Evolutionary conservation across 495 filamentous ascomycete genomes (phyloP).

Genomic region (Aspergillus baeticus): DNA sequence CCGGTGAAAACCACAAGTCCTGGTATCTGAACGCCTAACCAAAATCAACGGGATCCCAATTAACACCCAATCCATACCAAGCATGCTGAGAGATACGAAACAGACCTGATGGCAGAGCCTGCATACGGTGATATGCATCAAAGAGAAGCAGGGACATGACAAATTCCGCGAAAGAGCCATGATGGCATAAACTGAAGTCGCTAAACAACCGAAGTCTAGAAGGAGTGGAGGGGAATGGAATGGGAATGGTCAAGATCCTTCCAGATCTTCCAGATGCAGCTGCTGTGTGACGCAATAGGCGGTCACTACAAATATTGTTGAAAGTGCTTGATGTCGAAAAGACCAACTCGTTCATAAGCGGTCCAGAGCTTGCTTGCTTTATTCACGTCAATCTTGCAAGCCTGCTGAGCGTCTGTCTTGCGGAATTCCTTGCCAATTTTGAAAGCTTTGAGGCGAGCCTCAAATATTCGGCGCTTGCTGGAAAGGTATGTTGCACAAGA

Average conservation of each 20-base stretch:
- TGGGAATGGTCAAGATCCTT: not conserved
- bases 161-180: not conserved
- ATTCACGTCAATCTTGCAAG: constrained; percentile 98
- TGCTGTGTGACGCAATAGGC: not conserved
- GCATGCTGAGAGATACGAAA: constrained; percentile 8
- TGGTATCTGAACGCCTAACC: constrained; percentile 2
- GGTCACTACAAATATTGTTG: constrained; percentile 44
- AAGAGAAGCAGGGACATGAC: not conserved
- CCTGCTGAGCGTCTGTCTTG: constrained; percentile 97
- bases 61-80: not conserved
- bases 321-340: constrained; percentile 71
- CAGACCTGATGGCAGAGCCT: not conserved
- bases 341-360: constrained; percentile 86
- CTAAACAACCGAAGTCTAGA: constrained; percentile 3
- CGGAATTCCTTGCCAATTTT: constrained; percentile 80
- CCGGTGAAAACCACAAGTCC: not conserved
- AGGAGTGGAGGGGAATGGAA: not conserved
- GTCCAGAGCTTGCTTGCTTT: constrained; percentile 96
- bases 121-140: constrained; percentile 4
- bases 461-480: constrained; percentile 92
- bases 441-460: constrained; percentile 67
- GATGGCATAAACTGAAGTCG: not conserved
- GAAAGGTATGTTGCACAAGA: constrained; percentile 90
- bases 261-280: not conserved
- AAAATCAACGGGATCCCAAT: constrained; percentile 1